Percentiles rank a stretch among this genome's conserved stretches.
phyloP scores from a whole-genome alignment of 148 eudicot species.

The Amaranthus cruentus region DNA sequence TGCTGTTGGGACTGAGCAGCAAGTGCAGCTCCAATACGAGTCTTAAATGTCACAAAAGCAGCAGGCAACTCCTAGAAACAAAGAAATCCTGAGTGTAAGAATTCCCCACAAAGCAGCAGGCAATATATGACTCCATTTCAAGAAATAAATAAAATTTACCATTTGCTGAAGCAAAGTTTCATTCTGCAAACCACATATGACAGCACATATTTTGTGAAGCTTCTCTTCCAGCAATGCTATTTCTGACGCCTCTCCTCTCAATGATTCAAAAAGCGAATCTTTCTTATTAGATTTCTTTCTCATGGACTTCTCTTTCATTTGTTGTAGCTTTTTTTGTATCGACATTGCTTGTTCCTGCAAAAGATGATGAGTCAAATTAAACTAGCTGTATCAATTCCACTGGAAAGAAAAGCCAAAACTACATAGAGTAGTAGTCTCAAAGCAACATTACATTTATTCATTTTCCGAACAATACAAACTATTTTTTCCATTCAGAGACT shows the following conservation, averaged over 20 bases:
- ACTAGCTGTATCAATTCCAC: conserved; percentile 1
- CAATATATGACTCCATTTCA: neutral
- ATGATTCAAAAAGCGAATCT: conserved; percentile 30
- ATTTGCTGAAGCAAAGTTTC: conserved; percentile 43
- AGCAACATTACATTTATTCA: neutral
- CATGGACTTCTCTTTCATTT: conserved; percentile 34
- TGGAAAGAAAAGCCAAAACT: neutral
- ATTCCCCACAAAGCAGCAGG: neutral
- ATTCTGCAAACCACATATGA: conserved; percentile 37
- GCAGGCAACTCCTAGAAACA: conserved; percentile 66
- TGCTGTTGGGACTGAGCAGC: conserved; percentile 83
- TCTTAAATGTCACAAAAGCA: conserved; percentile 84
- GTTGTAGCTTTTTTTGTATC: conserved; percentile 43
- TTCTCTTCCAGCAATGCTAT: conserved; percentile 44
- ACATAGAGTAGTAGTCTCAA: neutral
- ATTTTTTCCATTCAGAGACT: neutral
- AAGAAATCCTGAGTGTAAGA: neutral
- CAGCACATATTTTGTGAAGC: conserved; percentile 41
- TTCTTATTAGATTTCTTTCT: conserved; percentile 20
- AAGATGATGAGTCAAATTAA: neutral
- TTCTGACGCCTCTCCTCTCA: conserved; percentile 38
- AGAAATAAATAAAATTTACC: conserved; percentile 34
- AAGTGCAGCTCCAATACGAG: conserved; percentile 67
- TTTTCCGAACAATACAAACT: conserved; percentile 2
- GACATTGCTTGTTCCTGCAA: conserved; percentile 48